Base-by-base conservation (phyloP, 2,329 filamentous ascomycete genomes). In the Epichloe baconii region DNA sequence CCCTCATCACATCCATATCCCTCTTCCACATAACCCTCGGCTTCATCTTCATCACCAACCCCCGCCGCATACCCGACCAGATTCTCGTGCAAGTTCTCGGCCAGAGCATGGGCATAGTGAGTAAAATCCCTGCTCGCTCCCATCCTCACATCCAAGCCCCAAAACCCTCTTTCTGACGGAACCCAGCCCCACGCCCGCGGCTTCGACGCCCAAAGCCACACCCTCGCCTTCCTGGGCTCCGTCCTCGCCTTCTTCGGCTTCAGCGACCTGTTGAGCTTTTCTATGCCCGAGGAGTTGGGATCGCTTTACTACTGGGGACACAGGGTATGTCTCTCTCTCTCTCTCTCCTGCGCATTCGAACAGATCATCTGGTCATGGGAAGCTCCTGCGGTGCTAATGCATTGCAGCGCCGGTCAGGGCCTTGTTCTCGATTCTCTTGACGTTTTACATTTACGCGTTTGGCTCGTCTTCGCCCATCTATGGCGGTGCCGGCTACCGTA, bases 11-110 rank as follows among this genome's bases (percentile, higher is more conserved):
- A 59, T 83, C 82, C 49, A 72, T 95, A 59, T 86, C 85, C 59
- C 78, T 95, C 64, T 88, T 93, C 72, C 87, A 95, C 70, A 68
- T 95, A 57, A 87, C 86, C 5, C 73, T 93, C 47, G 88, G 83
- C 60, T 89, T 84, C 68, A 88, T 93, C 72, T 85, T 96, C 70
- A 75, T 94, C 60, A 84, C 80, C 42, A 82, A 77, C 53, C 90
- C 90, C 5, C 70, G 72, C 54, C 75, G 78, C 43, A 75, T 96
- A 60, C 81, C 86, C 47, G 84, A 91, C 62, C 88, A 94, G 61
- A 82, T 84, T 49, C 67, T 95, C 21, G 86, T 95, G 46, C 87
- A 81, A 58, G 77, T 95, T 34, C 71, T 95, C 26, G 88, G 88
- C 50, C 85, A 94, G 67, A 81, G 86, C 49, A 86, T 94, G 81